Conservation (phyloP, 2,329 filamentous ascomycete genomes). For the Magnaporthales sp. region DNA sequence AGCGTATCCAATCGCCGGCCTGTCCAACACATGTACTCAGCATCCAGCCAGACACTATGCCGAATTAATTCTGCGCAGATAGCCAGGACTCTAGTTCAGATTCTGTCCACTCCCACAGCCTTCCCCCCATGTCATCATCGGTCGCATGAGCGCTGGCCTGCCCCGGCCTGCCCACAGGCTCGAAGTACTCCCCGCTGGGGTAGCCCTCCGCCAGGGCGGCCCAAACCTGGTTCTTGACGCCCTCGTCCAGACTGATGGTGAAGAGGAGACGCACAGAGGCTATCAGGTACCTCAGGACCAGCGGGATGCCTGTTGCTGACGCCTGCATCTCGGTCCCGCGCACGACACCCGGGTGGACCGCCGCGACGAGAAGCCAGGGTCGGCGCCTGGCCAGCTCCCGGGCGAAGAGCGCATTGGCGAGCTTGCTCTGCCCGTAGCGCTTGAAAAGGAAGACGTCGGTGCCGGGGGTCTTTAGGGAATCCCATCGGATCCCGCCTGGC, state of each 20-base stretch:
- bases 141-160: conserved; percentile 9
- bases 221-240: conserved; percentile 27
- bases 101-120: conserved; percentile 23
- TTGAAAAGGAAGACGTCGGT: conserved; percentile 7
- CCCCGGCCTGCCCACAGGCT: conserved; percentile 19
- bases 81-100: conserved; percentile 13
- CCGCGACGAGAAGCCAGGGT: conserved; percentile 15
- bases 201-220: conserved; percentile 42
- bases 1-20: too few species aligned
- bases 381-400: conserved; percentile 19
- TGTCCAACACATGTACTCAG: too few species aligned
- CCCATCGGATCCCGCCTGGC: conserved; percentile 6
- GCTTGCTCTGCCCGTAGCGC: conserved; percentile 24
- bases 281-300: neutral
- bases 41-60: too few species aligned
- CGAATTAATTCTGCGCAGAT: neutral
- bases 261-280: neutral
- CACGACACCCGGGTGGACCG: conserved; percentile 21
- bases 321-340: conserved; percentile 12
- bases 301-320: conserved; percentile 18
- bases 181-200: conserved; percentile 29
- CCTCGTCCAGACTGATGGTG: neutral
- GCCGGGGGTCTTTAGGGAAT: conserved; percentile 7
- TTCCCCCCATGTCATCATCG: conserved; percentile 16
- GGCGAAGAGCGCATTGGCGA: conserved; percentile 21